Base-by-base conservation (phyloP, 2,329 filamentous ascomycete genomes). In the Septoria linicola region DNA sequence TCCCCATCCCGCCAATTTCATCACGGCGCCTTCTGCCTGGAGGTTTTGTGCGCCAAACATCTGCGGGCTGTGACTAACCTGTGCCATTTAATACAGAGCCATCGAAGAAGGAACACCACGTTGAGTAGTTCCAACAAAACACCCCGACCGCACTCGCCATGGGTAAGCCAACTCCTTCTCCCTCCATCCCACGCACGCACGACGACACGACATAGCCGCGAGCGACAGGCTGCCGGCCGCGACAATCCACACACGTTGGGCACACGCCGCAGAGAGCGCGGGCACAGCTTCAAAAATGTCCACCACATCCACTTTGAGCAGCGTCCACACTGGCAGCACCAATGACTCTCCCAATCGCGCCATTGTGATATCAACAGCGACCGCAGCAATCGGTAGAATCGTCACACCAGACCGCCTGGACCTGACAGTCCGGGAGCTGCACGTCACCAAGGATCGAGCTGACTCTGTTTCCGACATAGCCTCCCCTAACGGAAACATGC, bases 401-500 rank as follows among this genome's bases (percentile, higher is more conserved):
- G 50, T 62, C 46, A 50, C 57, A n/a, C 58, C 60, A 30, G 57
- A 55, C 42, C 57, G 58, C 41, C 39, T 56, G 30, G 60, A 64
- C 49, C 51, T 59, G 44, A 48, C 32, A 34, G 43, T 53, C 50
- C 47, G 41, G 39, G 34, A 53, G 32, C 50, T 47, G 17, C 34
- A 40, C 14, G 14, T 47, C 34, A 47, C 34, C 44, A 47, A 47
- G 31, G 41, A 43, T n/a, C 41, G 41, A 47, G 23, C 44, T 47
- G 46, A 49, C 46, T 49, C 46, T 27, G 20, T 49, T 21, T 30
- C 30, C 44, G 44, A 39, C 44, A 21, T 65, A 76, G 73, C 74
- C 62, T 70, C 73, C 62, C 52, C 60, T 32, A 76, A 75, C 70
- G 72, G 73, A 64, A 41, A 55, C 43, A 67, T 70, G 53, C 66